Percentiles rank a stretch among this genome's conserved stretches.
These are phyloP conservation scores for Aureobasidium sp. DNA, from an alignment of 2,329 filamentous ascomycete genomes.

Conservation along the genomic window DNA sequence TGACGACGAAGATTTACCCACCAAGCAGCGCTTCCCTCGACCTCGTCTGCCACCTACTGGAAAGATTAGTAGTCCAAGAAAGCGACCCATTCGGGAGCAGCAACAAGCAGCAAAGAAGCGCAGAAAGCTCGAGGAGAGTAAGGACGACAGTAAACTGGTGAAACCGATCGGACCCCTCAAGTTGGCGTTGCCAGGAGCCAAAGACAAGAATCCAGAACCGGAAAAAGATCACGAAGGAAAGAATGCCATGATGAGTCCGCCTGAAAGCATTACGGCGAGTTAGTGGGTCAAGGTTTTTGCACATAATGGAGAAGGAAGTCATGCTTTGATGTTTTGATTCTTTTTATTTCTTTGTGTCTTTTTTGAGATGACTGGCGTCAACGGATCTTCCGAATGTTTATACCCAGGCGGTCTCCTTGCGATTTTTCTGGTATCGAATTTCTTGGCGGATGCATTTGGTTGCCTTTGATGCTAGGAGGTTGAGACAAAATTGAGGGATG, in stretches of 20 bases:
- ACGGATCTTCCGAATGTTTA: conserved; percentile 5
- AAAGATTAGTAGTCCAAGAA: conserved; percentile 80
- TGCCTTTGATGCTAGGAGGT: not conserved
- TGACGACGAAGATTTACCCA: conserved; percentile 90
- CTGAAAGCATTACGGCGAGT: conserved; percentile 56
- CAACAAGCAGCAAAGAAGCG: conserved; percentile 81
- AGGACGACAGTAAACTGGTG: conserved; percentile 26
- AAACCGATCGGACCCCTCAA: conserved; percentile 48
- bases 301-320: conserved; percentile 1
- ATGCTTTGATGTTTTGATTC: not conserved
- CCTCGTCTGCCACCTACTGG: conserved; percentile 62
- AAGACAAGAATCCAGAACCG: conserved; percentile 47
- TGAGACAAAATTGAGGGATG: not conserved
- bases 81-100: conserved; percentile 74
- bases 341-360: not conserved
- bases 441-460: not conserved
- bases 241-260: conserved; percentile 78
- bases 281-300: not conserved
- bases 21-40: conserved; percentile 71
- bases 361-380: not conserved
- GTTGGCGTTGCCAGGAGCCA: conserved; percentile 39
- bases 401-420: conserved; percentile 1
- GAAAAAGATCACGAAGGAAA: conserved; percentile 61
- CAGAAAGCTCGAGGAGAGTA: conserved; percentile 56
- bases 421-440: not conserved